Conservation (phyloP, 176 grass and related monocot genomes). For the Poa pratensis region DNA sequence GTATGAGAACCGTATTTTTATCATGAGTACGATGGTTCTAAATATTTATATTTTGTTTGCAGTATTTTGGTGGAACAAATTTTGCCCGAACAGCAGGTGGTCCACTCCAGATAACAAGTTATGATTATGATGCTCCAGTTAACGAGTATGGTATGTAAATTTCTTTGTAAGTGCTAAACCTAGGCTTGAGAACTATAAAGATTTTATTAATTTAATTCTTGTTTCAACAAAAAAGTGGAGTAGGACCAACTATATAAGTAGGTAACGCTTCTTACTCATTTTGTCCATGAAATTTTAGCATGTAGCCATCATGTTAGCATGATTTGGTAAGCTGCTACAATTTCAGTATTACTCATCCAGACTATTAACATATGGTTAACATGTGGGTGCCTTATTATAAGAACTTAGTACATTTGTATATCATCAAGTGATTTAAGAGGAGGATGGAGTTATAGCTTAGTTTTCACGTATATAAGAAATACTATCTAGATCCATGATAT, state of each 20-base stretch:
- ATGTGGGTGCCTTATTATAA: conserved; percentile 16
- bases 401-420: conserved; percentile 1
- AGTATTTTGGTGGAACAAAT: conserved; percentile 99
- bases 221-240: conserved; percentile 25
- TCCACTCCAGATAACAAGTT: conserved; percentile 91
- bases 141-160: conserved; percentile 85
- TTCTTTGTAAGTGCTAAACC: conserved; percentile 2
- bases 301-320: too few relatives aligned
- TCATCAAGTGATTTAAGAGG: conserved; percentile 18
- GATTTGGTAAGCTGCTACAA: background rate
- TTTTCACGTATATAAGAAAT: conserved; percentile 19
- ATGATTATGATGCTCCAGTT: conserved; percentile 96
- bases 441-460: background rate
- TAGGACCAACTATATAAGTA: background rate
- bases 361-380: conserved; percentile 1
- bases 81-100: conserved; percentile 94
- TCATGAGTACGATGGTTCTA: conserved; percentile 23
- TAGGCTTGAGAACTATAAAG: conserved; percentile 24
- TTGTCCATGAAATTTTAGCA: background rate
- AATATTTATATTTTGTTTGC: conserved; percentile 38
- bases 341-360: conserved; percentile 15
- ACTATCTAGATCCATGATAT: conserved; percentile 20
- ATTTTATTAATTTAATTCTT: conserved; percentile 18
- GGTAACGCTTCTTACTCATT: background rate
- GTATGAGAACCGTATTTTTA: background rate